These are phyloP conservation scores for Quercus variabilis DNA, from an alignment of 306 rosid species.

Conservation along the genomic window DNA sequence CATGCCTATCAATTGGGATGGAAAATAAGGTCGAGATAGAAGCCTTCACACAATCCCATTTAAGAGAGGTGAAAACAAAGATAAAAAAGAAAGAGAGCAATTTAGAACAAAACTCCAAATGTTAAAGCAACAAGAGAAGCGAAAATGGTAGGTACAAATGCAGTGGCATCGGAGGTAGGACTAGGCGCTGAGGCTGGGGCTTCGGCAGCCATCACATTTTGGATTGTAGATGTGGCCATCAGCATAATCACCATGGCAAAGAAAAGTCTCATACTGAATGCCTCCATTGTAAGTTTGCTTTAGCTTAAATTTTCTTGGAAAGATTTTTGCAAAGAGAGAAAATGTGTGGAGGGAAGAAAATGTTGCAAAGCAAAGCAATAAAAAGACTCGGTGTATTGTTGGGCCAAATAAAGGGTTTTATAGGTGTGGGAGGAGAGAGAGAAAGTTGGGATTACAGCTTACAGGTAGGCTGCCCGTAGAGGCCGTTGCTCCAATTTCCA, in stretches of 20 bases:
- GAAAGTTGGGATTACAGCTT: not conserved
- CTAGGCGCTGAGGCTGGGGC: conserved; percentile 54
- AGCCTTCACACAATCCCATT: not conserved
- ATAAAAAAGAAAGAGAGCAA: not conserved
- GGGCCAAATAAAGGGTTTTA: not conserved
- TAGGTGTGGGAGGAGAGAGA: conserved; percentile 18
- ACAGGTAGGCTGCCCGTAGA: conserved; percentile 30
- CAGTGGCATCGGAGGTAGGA: conserved; percentile 46
- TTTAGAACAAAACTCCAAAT: conserved; percentile 31
- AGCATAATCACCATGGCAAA: conserved; percentile 25
- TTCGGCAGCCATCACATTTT: conserved; percentile 39
- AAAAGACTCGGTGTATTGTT: not conserved
- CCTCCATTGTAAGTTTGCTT: conserved; percentile 29
- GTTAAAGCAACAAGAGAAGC: conserved; percentile 44
- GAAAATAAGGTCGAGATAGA: too few species aligned
- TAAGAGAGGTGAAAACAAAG: not conserved
- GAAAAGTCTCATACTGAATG: conserved; percentile 32
- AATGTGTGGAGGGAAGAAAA: not conserved
- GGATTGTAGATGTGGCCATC: conserved; percentile 18
- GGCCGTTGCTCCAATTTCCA: not conserved
- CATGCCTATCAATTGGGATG: too few species aligned
- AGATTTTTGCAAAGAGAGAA: not conserved
- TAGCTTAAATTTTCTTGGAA: not conserved
- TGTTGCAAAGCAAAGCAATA: too few species aligned
- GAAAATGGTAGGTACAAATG: conserved; percentile 31